Evolutionary conservation across 2,329 filamentous ascomycete species (phyloP).

Genomic region (Ceratocystis albifundus): DNA sequence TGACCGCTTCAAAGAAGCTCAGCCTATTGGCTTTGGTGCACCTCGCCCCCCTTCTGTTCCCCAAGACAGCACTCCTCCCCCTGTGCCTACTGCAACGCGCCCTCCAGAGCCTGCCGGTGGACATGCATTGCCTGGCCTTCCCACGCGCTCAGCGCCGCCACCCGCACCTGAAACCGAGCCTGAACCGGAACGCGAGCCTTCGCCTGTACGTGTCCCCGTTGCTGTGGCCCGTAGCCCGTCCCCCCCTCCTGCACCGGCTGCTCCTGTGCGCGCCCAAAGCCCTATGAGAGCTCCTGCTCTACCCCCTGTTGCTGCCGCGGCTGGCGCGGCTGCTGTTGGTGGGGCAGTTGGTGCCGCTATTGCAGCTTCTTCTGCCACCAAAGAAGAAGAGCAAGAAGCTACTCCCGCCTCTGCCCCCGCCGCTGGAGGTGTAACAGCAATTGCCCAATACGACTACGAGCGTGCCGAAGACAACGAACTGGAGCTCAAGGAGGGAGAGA

Average conservation of each 20-base stretch:
- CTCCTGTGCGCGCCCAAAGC: constrained; percentile 30
- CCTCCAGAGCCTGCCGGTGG: constrained; percentile 61
- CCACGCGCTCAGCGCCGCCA: constrained; percentile 44
- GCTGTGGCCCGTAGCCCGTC: constrained; percentile 56
- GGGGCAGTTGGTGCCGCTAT: constrained; percentile 14
- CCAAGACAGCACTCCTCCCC: constrained; percentile 36
- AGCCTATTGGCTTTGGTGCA: constrained; percentile 49
- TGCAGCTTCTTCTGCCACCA: not conserved
- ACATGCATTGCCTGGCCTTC: constrained; percentile 67
- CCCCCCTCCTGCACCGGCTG: constrained; percentile 30
- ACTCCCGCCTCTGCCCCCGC: constrained; percentile 13
- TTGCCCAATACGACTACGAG: constrained; percentile 90
- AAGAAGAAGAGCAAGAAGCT: constrained; percentile 10
- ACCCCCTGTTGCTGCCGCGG: constrained; percentile 19
- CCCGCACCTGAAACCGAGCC: constrained; percentile 46
- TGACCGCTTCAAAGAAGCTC: constrained; percentile 70
- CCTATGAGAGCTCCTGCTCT: constrained; percentile 22
- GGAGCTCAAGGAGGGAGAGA: constrained; percentile 76
- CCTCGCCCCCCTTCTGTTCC: constrained; percentile 32
- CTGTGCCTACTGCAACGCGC: constrained; percentile 29
- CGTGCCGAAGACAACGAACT: constrained; percentile 97
- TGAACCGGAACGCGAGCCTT: constrained; percentile 49
- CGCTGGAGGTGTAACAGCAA: constrained; percentile 55
- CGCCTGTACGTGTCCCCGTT: constrained; percentile 74
- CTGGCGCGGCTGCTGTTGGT: constrained; percentile 20